Percentiles rank a stretch among this genome's conserved stretches.
Conservation (phyloP, 345 rosid genomes). For the Murraya paniculata region DNA sequence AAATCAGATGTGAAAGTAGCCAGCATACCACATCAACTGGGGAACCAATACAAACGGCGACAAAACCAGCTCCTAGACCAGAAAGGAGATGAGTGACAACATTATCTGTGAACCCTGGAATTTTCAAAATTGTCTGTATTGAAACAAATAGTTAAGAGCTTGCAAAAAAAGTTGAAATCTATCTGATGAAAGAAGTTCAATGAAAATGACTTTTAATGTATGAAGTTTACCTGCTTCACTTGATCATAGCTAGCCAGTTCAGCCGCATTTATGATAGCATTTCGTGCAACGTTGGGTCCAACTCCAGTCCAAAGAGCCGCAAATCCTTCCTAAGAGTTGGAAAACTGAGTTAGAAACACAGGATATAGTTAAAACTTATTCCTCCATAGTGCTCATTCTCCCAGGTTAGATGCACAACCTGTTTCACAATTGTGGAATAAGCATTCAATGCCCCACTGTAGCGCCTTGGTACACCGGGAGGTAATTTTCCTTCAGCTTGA, state of each 20-base stretch:
- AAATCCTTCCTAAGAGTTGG: slow-evolving; percentile 74
- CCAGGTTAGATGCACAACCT: slow-evolving; percentile 47
- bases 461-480: slow-evolving; percentile 92
- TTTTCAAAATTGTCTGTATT: slow-evolving; percentile 80
- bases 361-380: slow-evolving; percentile 9
- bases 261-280: slow-evolving; percentile 97
- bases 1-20: slow-evolving; percentile 19
- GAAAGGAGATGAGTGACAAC: slow-evolving; percentile 87
- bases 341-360: slow-evolving; percentile 22
- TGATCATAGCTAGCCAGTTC: slow-evolving; percentile 97
- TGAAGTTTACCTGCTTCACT: slow-evolving; percentile 72
- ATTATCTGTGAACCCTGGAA: slow-evolving; percentile 95
- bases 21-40: slow-evolving; percentile 95
- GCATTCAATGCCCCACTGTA: slow-evolving; percentile 93
- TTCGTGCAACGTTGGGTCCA: slow-evolving; percentile 90
- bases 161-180: background rate
- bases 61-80: slow-evolving; percentile 96
- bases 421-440: slow-evolving; percentile 84
- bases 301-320: slow-evolving; percentile 94
- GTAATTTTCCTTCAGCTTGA: slow-evolving; percentile 96
- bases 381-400: slow-evolving; percentile 9
- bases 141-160: slow-evolving; percentile 17
- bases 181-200: slow-evolving; percentile 11
- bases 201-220: background rate
- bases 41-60: slow-evolving; percentile 97